Conservation (phyloP, 768 basidiomycete genomes). For the Boletus rex-veris region DNA sequence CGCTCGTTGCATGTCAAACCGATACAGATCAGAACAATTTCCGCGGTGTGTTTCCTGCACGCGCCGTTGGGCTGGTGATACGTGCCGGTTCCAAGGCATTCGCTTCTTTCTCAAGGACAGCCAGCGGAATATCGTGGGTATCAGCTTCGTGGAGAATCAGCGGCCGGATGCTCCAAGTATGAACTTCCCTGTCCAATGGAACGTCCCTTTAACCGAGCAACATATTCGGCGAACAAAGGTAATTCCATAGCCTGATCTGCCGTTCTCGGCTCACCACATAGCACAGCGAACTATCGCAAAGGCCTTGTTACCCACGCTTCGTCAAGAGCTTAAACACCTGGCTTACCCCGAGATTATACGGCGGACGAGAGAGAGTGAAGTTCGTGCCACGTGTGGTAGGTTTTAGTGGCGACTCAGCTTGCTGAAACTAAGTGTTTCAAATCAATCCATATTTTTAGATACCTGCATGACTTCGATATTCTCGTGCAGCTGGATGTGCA, state of each 20-base stretch:
- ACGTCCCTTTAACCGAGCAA: conserved; percentile 45
- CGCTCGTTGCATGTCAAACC: conserved; percentile 81
- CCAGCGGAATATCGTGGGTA: conserved; percentile 55
- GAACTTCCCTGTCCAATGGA: conserved; percentile 66
- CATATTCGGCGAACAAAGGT: conserved; percentile 66
- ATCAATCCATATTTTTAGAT: conserved; percentile 46
- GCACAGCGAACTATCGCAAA: conserved; percentile 61
- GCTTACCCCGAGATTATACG: conserved; percentile 56
- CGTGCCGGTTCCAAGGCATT: conserved; percentile 84
- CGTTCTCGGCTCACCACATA: conserved; percentile 12
- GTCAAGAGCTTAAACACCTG: conserved; percentile 62
- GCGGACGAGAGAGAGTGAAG: conserved; percentile 74
- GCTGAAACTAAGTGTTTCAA: conserved; percentile 7
- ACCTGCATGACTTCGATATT: conserved; percentile 94
- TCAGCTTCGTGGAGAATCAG: conserved; percentile 67
- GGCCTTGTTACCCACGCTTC: conserved; percentile 64
- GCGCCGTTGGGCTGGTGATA: conserved; percentile 84
- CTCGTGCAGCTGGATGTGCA: conserved; percentile 86
- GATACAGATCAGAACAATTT: conserved; percentile 68
- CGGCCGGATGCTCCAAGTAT: conserved; percentile 56
- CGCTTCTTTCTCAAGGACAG: conserved; percentile 69
- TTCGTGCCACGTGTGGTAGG: conserved; percentile 82
- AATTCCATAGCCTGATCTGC: conserved; percentile 1
- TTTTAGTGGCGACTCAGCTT: conserved; percentile 7
- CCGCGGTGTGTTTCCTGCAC: conserved; percentile 83